Evolutionary conservation across 2,329 filamentous ascomycete genomes (phyloP), one percentile per base, ranked within the genome.

Genomic region (Fusarium odoratissimum): DNA sequence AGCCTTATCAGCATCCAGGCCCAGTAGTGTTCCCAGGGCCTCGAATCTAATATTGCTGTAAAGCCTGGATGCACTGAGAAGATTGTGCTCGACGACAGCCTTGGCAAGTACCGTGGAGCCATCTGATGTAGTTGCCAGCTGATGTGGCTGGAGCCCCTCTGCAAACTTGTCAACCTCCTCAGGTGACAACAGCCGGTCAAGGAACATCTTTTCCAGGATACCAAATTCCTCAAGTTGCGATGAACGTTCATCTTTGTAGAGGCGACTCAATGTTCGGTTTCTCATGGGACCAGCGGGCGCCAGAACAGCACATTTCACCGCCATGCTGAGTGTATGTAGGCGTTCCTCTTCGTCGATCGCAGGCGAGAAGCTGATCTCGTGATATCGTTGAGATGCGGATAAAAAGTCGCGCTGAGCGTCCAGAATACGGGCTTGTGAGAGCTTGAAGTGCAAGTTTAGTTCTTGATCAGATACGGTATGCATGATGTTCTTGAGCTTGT

Each of bases 131-230:
- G 90, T 91, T 30, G 96, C 96, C 5, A 98, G 90, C 83, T 99
- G 96, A 82, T 99, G 96, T 28, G 93, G 92, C 62, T 91, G 88
- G 54, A 99, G 86, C 57, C 91, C 91, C 75, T 92, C 86, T 1
- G 95, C 92, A 79, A 99, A 99, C 61, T 93, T 91, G 41, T 91
- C 90, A 45, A 98, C 94, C 83, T 99, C 96, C n/a, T 87, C 88
- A 0, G 92, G 90, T 1, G 90, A 89, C 54, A 99, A 87, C 7
- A 99, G 86, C 10, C 95, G 90, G 82, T 98, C 94, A 54, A 98
- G 87, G 82, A 97, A 97, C 90, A 99, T 98, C 86, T 98, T 98
- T 85, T 98, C 96, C 19, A 99, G 85, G 60, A 99, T 98, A 54
- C 90, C 87, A 79, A 93, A 95, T 83, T 98, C 94, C 37, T 92